Base-by-base conservation (phyloP, 345 rosid genomes). In the rapeseed (Brassica napus) region DNA sequence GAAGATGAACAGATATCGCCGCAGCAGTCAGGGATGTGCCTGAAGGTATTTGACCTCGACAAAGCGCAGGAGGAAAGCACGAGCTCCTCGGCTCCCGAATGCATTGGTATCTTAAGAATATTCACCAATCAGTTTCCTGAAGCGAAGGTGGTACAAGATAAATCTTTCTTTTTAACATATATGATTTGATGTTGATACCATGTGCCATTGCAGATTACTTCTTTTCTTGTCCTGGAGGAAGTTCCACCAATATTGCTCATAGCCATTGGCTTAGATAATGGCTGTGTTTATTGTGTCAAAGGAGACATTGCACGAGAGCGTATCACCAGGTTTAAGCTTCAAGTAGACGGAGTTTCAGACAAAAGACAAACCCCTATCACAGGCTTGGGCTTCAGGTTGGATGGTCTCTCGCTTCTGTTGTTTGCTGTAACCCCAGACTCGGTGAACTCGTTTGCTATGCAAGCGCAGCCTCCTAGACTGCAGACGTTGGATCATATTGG, bases 271-370 rank as follows among this genome's bases (percentile, higher is more conserved):
- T 81, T 95, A 80, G 94, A 90, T 74, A 93, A 88, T 75, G 92
- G 98, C 18, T 87, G 86, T 68, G 84, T 93, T 82, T 95, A 95
- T 77, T 90, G 97, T 82, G 91, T 95, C 81, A 93, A 95, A 85
- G 99, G 99, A 39, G 99, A 95, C 65, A 93, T 95, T 73, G 99
- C 97, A 2, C 84, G 97, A 69, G 98, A 94, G 77, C 92, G 98
- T 58, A 94, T 94, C 66, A 85, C 91, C 1, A 90, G 98, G 3
- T 94, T 90, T 80, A 91, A 88, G 89, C 97, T 94, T 71, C 92
- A 90, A 86, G 89, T 89, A 39, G 91, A 89, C 54, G 82, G 49
- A 80, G 54, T n/a, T 63, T 83, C 83, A 6, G 85, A 73, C 10
- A 87, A 82, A 68, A 86, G 74, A 79, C 77, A 66, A 44, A 83